These are phyloP conservation scores for Insectozyma bohioensis DNA, from an alignment of 1,139 yeast genomes.

Conservation along the genomic window DNA sequence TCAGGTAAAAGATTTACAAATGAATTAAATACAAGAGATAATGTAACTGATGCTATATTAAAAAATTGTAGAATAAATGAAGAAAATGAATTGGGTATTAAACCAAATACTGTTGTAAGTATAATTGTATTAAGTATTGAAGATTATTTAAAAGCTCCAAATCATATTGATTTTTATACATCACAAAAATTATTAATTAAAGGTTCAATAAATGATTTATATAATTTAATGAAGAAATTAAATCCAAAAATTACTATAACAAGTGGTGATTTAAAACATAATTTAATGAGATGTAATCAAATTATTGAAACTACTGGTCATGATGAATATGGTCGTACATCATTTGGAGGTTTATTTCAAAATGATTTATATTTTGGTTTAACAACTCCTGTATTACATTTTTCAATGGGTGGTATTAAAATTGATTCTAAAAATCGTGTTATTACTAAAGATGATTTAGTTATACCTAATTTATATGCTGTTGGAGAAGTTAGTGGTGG, in stretches of 20 bases:
- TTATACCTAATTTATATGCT: slow-evolving; percentile 29
- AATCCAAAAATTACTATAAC: slow-evolving; percentile 16
- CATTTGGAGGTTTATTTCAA: slow-evolving; percentile 22
- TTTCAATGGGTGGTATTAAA: slow-evolving; percentile 41
- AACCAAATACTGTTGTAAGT: slow-evolving; percentile 20
- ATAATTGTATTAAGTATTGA: slow-evolving; percentile 25
- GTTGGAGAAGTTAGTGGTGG: slow-evolving; percentile 44
- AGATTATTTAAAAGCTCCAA: slow-evolving; percentile 28
- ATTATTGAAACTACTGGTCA: slow-evolving; percentile 7
- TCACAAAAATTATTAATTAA: slow-evolving; percentile 26
- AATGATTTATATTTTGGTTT: slow-evolving; percentile 27
- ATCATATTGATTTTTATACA: slow-evolving; percentile 32
- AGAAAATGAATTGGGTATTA: slow-evolving; percentile 10
- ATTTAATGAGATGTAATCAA: slow-evolving; percentile 17
- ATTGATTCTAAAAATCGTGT: slow-evolving; percentile 29
- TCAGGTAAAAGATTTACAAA: slow-evolving; percentile 35
- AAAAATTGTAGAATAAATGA: slow-evolving; percentile 20
- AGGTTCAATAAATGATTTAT: slow-evolving; percentile 25
- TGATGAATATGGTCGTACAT: slow-evolving; percentile 23
- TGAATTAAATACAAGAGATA: slow-evolving; percentile 36
- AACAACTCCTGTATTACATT: slow-evolving; percentile 40
- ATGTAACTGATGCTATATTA: slow-evolving; percentile 28
- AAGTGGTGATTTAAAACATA: slow-evolving; percentile 11
- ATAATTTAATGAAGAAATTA: slow-evolving; percentile 14
- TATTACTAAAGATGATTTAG: slow-evolving; percentile 16